A percentile compares a stretch with the other conserved stretches of the same genome.
Conservation (phyloP, 202 grass and related monocot species). For the Schoenoplectus tabernaemontani region DNA sequence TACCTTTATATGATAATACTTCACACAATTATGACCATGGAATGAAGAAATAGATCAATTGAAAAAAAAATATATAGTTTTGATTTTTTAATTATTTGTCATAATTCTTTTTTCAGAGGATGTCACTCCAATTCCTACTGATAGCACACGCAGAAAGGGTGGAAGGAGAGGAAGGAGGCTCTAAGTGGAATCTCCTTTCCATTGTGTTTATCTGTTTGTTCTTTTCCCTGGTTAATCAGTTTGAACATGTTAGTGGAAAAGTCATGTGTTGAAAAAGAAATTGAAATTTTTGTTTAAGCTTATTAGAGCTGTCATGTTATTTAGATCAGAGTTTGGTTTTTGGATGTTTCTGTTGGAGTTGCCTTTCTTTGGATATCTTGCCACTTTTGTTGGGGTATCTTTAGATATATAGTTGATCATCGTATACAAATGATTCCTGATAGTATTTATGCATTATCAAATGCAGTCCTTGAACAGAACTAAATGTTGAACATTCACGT, state of each 20-base stretch:
- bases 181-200: slow-evolving; percentile 23
- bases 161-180: slow-evolving; percentile 89
- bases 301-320: slow-evolving; percentile 25
- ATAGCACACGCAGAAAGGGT: slow-evolving; percentile 90
- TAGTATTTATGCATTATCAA: no score
- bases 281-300: slow-evolving; percentile 41
- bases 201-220: neutral
- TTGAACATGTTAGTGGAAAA: slow-evolving; percentile 8
- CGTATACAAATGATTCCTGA: neutral
- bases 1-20: neutral
- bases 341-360: neutral
- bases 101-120: slow-evolving; percentile 68
- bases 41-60: neutral
- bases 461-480: no score
- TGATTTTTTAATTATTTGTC: neutral
- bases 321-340: neutral
- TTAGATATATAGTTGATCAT: neutral
- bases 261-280: slow-evolving; percentile 15
- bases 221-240: slow-evolving; percentile 9
- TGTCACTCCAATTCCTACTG: slow-evolving; percentile 74
- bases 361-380: neutral
- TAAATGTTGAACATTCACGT: no score
- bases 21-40: neutral
- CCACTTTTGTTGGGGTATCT: neutral
- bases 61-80: neutral